Percentiles rank a stretch among this genome's conserved stretches.
phyloP scores from a whole-genome alignment of 1,284 basidiomycete genomes.

The Trichosporon inkin region DNA sequence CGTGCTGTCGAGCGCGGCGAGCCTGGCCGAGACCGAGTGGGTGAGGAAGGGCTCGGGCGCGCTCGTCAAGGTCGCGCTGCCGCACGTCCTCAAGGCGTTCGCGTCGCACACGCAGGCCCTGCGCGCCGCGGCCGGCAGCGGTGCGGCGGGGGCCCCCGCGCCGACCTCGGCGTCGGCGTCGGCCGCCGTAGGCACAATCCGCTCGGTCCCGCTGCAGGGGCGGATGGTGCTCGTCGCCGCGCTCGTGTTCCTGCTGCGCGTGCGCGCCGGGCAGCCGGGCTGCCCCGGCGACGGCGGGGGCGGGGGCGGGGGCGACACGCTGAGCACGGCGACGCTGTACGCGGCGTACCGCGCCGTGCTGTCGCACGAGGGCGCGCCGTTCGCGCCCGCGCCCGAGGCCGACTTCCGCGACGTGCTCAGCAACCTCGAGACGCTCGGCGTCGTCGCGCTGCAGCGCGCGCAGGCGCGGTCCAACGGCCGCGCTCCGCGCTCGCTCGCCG shows the following conservation, averaged over 20 bases:
- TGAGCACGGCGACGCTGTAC: conserved; percentile 33
- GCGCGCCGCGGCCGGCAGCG: conserved; percentile 41
- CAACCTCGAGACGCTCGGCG: conserved; percentile 47
- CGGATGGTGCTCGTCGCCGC: conserved; percentile 48
- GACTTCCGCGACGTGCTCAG: conserved; percentile 49
- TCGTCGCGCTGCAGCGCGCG: conserved; percentile 30
- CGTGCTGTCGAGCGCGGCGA: conserved; percentile 44
- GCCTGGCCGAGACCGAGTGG: conserved; percentile 48
- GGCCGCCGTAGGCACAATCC: conserved; percentile 39
- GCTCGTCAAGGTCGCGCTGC: conserved; percentile 39
- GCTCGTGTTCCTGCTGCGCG: conserved; percentile 37
- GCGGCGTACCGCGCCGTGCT: conserved; percentile 45
- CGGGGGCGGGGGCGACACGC: conserved; percentile 20
- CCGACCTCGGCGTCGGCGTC: conserved; percentile 16
- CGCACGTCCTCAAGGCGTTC: conserved; percentile 46
- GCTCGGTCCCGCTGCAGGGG: conserved; percentile 46
- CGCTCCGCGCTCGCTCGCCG: background rate
- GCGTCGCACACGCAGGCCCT: conserved; percentile 43
- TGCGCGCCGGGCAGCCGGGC: conserved; percentile 34
- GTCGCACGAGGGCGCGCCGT: conserved; percentile 33
- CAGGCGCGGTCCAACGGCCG: conserved; percentile 1
- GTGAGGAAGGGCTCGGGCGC: conserved; percentile 34
- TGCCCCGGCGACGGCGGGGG: conserved; percentile 31
- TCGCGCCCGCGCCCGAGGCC: conserved; percentile 46
- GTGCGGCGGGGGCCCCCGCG: background rate